A percentile compares a stretch with the other conserved stretches of the same genome.
These are phyloP conservation scores for Ascobolus immersus DNA, from an alignment of 495 filamentous ascomycete genomes.

Conservation along the genomic window DNA sequence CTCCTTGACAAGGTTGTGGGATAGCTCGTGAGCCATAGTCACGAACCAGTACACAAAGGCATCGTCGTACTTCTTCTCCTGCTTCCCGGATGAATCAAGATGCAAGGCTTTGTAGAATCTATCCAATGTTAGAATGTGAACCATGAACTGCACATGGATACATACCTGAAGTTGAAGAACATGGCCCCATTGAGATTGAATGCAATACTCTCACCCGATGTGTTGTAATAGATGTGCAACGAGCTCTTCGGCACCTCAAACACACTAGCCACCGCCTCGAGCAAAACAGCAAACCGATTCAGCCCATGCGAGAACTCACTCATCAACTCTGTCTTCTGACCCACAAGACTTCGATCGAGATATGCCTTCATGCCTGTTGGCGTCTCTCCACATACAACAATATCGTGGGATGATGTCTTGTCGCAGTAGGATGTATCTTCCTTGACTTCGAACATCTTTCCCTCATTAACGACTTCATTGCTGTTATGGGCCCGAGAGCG, in stretches of 20 bases:
- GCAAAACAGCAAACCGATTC: slow-evolving; percentile 40
- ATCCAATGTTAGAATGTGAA: no score
- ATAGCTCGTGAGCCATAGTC: slow-evolving; percentile 71
- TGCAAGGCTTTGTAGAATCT: slow-evolving; percentile 7
- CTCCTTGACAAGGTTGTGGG: slow-evolving; percentile 63
- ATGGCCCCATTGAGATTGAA: slow-evolving; percentile 71
- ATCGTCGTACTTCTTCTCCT: slow-evolving; percentile 26
- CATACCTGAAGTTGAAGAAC: slow-evolving; percentile 57
- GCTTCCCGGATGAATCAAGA: slow-evolving; percentile 1
- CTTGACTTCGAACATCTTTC: slow-evolving; percentile 45
- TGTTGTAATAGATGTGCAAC: slow-evolving; percentile 73
- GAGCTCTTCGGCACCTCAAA: slow-evolving; percentile 36
- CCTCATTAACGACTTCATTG: slow-evolving; percentile 38
- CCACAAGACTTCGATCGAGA: slow-evolving; percentile 53
- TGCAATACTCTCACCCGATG: slow-evolving; percentile 54
- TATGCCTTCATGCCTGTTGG: slow-evolving; percentile 41
- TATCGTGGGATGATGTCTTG: slow-evolving; percentile 33
- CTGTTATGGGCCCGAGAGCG: slow-evolving; percentile 60
- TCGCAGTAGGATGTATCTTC: slow-evolving; percentile 83
- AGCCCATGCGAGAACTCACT: no score
- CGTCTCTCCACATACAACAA: slow-evolving; percentile 45
- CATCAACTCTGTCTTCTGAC: no score
- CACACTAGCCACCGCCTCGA: slow-evolving; percentile 41
- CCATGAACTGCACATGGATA: no score
- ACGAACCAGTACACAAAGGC: slow-evolving; percentile 80